Conservation (phyloP, 2,329 filamentous ascomycete species). For the Pseudocercospora fuligena region DNA sequence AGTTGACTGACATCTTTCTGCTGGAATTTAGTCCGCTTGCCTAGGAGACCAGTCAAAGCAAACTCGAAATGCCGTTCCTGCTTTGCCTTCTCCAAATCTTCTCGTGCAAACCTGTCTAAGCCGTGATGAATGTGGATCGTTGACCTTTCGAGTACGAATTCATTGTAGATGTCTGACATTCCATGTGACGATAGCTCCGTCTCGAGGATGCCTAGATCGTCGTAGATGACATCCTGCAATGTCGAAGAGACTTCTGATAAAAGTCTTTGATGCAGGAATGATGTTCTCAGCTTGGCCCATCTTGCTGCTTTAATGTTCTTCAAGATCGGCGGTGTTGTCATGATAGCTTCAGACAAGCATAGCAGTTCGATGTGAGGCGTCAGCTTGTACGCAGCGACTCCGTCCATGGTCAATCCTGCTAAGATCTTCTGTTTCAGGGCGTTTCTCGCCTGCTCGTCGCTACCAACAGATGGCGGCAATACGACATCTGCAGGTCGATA, state of each 20-base stretch:
- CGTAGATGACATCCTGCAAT: slow-evolving; percentile 65
- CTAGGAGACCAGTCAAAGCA: slow-evolving; percentile 81
- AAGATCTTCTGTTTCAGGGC: slow-evolving; percentile 61
- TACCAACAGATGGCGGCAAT: slow-evolving; percentile 44
- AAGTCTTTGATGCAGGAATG: slow-evolving; percentile 73
- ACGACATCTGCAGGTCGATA: slow-evolving; percentile 58
- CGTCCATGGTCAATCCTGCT: slow-evolving; percentile 75
- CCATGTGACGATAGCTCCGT: slow-evolving; percentile 41
- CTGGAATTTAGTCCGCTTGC: slow-evolving; percentile 82
- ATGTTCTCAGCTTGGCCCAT: slow-evolving; percentile 72
- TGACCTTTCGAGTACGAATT: slow-evolving; percentile 80
- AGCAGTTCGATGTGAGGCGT: slow-evolving; percentile 86
- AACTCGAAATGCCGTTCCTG: slow-evolving; percentile 74
- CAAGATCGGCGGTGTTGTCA: slow-evolving; percentile 56
- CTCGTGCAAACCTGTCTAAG: slow-evolving; percentile 73
- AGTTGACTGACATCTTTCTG: slow-evolving; percentile 83
- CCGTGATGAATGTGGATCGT: slow-evolving; percentile 85
- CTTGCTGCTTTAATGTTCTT: slow-evolving; percentile 52
- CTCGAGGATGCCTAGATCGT: slow-evolving; percentile 62
- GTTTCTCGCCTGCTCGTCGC: slow-evolving; percentile 34
- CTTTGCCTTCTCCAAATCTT: slow-evolving; percentile 72
- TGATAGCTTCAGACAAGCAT: slow-evolving; percentile 69
- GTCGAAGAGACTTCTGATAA: slow-evolving; percentile 66
- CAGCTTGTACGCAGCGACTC: slow-evolving; percentile 81
- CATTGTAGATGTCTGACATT: slow-evolving; percentile 57